Evolutionary conservation across 2,329 filamentous ascomycete species (phyloP).

Genomic region (Pseudogymnoascus sp.): DNA sequence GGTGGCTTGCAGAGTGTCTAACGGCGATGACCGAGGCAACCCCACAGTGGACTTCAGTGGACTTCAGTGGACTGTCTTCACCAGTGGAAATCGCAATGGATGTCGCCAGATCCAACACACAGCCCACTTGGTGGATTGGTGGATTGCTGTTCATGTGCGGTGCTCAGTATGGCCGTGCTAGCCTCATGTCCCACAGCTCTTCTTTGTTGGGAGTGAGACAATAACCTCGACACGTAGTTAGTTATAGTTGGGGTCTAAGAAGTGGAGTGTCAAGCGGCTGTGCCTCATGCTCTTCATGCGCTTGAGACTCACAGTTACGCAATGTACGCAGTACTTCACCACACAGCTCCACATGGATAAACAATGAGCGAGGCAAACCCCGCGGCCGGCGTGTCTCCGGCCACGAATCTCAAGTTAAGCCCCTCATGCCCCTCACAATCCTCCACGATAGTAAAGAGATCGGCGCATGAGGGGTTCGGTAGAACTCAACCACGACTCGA

Average conservation of each 20-base stretch:
- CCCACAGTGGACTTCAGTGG: not conserved
- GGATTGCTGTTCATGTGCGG: not conserved
- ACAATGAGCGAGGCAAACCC: not conserved
- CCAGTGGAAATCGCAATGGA: no score
- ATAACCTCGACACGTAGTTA: not conserved
- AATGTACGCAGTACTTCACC: not conserved
- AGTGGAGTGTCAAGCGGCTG: conserved; percentile 2
- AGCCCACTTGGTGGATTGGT: not conserved
- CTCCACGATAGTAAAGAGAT: not conserved
- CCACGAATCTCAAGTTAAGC: not conserved
- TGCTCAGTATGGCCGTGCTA: not conserved
- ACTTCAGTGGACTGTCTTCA: no score
- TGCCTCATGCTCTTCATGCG: not conserved
- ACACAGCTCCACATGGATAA: conserved; percentile 6
- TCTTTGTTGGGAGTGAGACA: not conserved
- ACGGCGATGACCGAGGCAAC: not conserved
- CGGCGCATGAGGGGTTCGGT: not conserved
- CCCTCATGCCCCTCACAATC: not conserved
- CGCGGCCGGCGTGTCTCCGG: not conserved
- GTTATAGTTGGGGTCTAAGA: not conserved
- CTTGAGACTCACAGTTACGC: not conserved
- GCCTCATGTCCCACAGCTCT: not conserved
- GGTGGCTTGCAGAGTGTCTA: not conserved
- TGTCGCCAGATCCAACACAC: not conserved
- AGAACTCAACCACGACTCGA: not conserved